Evolutionary conservation across 345 rosid genomes (phyloP).

Genomic region (Populus deltoides): DNA sequence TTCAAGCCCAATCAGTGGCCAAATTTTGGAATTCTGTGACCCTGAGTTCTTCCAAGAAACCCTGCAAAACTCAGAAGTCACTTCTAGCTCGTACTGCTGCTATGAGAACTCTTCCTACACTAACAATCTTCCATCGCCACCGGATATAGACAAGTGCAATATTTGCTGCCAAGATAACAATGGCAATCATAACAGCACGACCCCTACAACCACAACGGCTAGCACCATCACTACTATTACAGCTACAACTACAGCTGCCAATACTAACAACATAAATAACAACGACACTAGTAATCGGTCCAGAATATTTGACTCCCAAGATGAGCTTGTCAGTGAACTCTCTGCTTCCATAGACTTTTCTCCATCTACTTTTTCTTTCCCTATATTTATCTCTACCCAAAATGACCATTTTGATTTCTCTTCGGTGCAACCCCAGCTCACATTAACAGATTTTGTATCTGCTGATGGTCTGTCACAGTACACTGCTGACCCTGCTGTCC

Average conservation of each 20-base stretch:
- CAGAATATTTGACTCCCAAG: conserved; percentile 53
- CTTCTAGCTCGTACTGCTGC: conserved; percentile 54
- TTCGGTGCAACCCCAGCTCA: conserved; percentile 39
- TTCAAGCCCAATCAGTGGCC: conserved; percentile 70
- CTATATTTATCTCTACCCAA: conserved; percentile 40
- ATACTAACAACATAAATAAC: conserved; percentile 11
- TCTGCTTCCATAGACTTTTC: conserved; percentile 83
- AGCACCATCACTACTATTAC: conserved; percentile 36
- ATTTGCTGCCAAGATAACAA: conserved; percentile 31
- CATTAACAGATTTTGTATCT: conserved; percentile 24
- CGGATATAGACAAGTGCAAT: conserved; percentile 27
- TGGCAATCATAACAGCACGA: conserved; percentile 14
- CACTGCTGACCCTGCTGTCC: conserved; percentile 23
- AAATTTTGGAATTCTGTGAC: conserved; percentile 58
- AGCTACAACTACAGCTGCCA: conserved; percentile 20
- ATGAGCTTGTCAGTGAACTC: conserved; percentile 70
- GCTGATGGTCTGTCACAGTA: conserved; percentile 35
- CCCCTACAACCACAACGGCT: conserved; percentile 25
- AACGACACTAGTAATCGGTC: conserved; percentile 41
- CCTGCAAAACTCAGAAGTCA: conserved; percentile 64
- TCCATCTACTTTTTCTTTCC: conserved; percentile 49
- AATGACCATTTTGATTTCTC: conserved; percentile 60
- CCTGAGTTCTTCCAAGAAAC: conserved; percentile 61
- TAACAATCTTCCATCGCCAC: conserved; percentile 32
- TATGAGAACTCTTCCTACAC: conserved; percentile 46